A percentile compares a stretch with the other conserved stretches of the same genome.
Conservation (phyloP, 768 basidiomycete genomes). For the Suillus sp. region DNA sequence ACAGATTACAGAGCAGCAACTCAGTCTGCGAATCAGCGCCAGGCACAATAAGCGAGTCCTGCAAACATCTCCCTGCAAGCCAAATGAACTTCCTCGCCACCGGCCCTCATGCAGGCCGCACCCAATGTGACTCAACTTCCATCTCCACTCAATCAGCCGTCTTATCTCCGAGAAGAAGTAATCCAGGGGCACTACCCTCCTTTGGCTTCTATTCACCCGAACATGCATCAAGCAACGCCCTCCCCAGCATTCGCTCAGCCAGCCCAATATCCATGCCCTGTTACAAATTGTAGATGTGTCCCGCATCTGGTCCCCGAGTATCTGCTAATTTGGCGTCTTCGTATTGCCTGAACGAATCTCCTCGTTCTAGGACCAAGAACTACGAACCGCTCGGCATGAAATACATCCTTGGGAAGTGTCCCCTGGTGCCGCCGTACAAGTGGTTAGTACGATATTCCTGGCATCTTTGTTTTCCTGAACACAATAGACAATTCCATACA, state of each 20-base stretch:
- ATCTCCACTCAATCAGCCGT: conserved; percentile 25
- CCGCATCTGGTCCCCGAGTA: too few relatives aligned
- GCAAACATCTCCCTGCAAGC: conserved; percentile 37
- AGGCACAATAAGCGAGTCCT: conserved; percentile 36
- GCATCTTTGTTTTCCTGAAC: too few relatives aligned
- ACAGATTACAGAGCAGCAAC: conserved; percentile 46
- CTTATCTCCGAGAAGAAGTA: conserved; percentile 34
- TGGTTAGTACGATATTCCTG: too few relatives aligned
- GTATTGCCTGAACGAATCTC: too few relatives aligned
- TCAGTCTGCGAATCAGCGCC: conserved; percentile 41
- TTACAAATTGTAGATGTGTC: too few relatives aligned
- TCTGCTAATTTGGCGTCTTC: too few relatives aligned
- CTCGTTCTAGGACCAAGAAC: too few relatives aligned
- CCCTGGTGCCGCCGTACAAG: too few relatives aligned
- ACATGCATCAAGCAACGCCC: conserved; percentile 36
- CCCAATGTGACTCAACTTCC: conserved; percentile 36
- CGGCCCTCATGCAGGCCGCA: conserved; percentile 34
- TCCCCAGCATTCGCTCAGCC: conserved; percentile 33
- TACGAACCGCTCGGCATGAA: too few relatives aligned
- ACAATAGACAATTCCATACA: too few relatives aligned
- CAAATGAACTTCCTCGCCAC: conserved; percentile 35
- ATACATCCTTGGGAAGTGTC: too few relatives aligned
- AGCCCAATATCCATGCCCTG: conserved; percentile 30
- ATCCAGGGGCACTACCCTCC: conserved; percentile 47
- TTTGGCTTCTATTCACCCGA: conserved; percentile 36